Evolutionary conservation across 2,329 filamentous ascomycete genomes (phyloP).

Genomic region (Fonsecaea pugnacius): DNA sequence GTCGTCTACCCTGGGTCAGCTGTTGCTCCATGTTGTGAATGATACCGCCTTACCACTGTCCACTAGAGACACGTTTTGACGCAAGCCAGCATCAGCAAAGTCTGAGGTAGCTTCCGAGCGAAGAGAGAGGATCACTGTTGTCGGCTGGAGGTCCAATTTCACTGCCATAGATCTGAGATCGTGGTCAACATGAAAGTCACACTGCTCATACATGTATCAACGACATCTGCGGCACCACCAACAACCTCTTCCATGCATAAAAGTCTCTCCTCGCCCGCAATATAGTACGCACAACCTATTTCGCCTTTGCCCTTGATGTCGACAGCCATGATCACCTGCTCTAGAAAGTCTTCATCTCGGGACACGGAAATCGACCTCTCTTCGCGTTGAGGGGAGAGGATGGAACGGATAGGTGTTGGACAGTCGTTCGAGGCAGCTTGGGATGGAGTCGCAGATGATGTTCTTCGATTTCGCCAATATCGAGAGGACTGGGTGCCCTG

Average conservation of each 20-base stretch:
- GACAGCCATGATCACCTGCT: slow-evolving; percentile 79
- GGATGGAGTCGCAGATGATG: slow-evolving; percentile 11
- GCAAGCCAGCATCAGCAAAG: slow-evolving; percentile 43
- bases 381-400: not conserved
- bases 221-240: slow-evolving; percentile 68
- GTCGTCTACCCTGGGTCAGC: slow-evolving; percentile 21
- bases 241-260: slow-evolving; percentile 77
- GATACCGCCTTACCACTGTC: slow-evolving; percentile 40
- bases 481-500: slow-evolving; percentile 12
- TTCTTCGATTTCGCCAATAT: not conserved
- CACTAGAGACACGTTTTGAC: slow-evolving; percentile 40
- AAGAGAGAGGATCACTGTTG: slow-evolving; percentile 61
- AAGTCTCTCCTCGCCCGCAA: slow-evolving; percentile 69
- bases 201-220: slow-evolving; percentile 58
- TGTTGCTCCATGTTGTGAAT: not conserved
- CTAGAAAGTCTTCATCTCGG: slow-evolving; percentile 54
- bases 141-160: slow-evolving; percentile 65
- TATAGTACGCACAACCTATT: slow-evolving; percentile 84
- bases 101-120: slow-evolving; percentile 54
- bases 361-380: not conserved
- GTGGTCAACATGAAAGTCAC: slow-evolving; percentile 19
- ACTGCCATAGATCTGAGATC: slow-evolving; percentile 51
- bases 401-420: not conserved
- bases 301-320: slow-evolving; percentile 71
- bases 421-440: not conserved